Base-by-base conservation (phyloP, 1,139 yeast species). In the Wickerhamiella infanticola region DNA sequence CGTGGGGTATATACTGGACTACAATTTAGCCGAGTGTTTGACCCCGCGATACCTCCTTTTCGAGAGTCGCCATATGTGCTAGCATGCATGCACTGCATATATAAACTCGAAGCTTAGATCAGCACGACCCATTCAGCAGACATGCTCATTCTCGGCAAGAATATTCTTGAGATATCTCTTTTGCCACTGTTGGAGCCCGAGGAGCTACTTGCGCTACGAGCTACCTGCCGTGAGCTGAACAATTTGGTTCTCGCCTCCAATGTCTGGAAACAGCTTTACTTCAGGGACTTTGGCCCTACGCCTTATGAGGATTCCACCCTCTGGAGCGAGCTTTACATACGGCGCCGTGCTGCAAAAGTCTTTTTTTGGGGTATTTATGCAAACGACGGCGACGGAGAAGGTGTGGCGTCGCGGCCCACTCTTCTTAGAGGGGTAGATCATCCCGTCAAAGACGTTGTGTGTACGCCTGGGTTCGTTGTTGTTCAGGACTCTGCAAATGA, bases 61-160 rank as follows among this genome's bases (percentile, higher is more conserved):
- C 18, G 18, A 18, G 18, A 18, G 18, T 18, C 2, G 18, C 18
- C 18, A 18, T 18, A 18, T 18, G 18, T 18, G 18, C 18, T 18
- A 18, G 18, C 18, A 18, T 18, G 18, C 18, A 18, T 18, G 18
- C 18, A 18, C 18, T 18, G 40, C 40, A 23, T 7, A 26, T 23
- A 8, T 24, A 13, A 2, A 37, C 9, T 9, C 9, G 24, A 24
- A 39, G 24, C n/a, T 13, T 7, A 39, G 13, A 18, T 18, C 18
- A 18, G 18, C 18, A 18, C 18, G 18, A 18, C 18, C 18, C 18
- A 18, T 18, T 18, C 18, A 18, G 18, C 18, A 18, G 18, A 18
- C 33, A 41, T 31, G 36, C 38, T 41, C 29, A 26, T 18, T 13
- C 40, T 38, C 18, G 40, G 40, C 40, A 29, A 24, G 31, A 31